Evolutionary conservation across 129 eudicot species (phyloP).

Genomic region (Flaveria trinervia): DNA sequence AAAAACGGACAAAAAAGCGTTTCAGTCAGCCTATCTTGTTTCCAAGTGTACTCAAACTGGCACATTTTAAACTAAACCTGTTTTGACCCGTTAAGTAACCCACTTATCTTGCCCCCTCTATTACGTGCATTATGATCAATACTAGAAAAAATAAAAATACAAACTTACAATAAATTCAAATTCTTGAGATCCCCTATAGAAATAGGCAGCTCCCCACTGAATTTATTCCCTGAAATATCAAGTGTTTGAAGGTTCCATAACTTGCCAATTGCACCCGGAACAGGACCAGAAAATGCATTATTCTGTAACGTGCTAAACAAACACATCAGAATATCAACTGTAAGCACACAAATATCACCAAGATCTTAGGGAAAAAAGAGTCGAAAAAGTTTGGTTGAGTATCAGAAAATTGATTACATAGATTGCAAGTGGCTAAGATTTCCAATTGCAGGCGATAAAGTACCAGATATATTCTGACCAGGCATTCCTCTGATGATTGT

Average conservation of each 20-base stretch:
- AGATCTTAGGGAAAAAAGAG: neutral
- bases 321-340: neutral
- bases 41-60: neutral
- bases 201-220: constrained; percentile 69
- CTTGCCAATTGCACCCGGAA: constrained; percentile 72
- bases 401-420: constrained; percentile 51
- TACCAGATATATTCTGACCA: constrained; percentile 78
- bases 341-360: neutral
- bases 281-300: constrained; percentile 72
- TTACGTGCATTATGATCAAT: neutral
- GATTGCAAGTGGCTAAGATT: constrained; percentile 83
- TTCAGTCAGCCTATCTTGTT: neutral
- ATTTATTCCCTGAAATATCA: constrained; percentile 83
- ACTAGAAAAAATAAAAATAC: neutral
- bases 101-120: neutral
- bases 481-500: constrained; percentile 67
- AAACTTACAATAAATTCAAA: constrained; percentile 80
- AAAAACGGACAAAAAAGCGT: neutral
- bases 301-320: constrained; percentile 75
- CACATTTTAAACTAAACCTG: neutral
- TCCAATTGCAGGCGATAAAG: constrained; percentile 75
- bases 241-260: constrained; percentile 81
- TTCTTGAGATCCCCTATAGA: constrained; percentile 70
- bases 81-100: neutral
- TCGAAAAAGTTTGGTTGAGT: neutral